Conservation (phyloP, 352 stramenopile genomes). For the Pythium phragmiticola region DNA sequence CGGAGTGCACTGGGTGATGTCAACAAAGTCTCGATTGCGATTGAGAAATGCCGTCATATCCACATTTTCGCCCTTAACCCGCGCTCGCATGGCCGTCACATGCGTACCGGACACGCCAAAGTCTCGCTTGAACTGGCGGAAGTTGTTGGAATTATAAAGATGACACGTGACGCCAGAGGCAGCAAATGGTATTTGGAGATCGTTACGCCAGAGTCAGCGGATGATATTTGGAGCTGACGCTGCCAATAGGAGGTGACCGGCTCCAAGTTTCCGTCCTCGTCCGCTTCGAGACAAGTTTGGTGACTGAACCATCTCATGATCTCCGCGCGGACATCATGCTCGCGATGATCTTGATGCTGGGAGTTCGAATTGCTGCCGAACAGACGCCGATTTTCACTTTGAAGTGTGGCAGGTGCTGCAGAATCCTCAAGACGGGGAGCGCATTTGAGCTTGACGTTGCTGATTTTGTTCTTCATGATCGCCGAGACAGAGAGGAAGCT, state of each 20-base stretch:
- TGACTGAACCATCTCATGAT: conserved; percentile 3
- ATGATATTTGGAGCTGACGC: too few species aligned
- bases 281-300: not conserved
- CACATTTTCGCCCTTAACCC: not conserved
- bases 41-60: conserved; percentile 4
- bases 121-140: not conserved
- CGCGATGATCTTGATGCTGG: too few species aligned
- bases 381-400: too few species aligned
- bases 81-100: not conserved
- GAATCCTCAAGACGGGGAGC: too few species aligned
- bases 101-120: not conserved
- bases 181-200: not conserved
- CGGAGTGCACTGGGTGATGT: not conserved
- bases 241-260: conserved; percentile 6
- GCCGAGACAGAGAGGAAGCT: too few species aligned
- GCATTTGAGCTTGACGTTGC: too few species aligned
- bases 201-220: too few species aligned
- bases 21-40: not conserved
- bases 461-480: too few species aligned
- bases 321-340: not conserved
- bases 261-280: not conserved
- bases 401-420: too few species aligned
- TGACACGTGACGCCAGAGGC: not conserved
- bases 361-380: too few species aligned
- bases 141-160: conserved; percentile 11